Evolutionary conservation across 495 filamentous ascomycete genomes (phyloP).

Genomic region (Tuber brumale): DNA sequence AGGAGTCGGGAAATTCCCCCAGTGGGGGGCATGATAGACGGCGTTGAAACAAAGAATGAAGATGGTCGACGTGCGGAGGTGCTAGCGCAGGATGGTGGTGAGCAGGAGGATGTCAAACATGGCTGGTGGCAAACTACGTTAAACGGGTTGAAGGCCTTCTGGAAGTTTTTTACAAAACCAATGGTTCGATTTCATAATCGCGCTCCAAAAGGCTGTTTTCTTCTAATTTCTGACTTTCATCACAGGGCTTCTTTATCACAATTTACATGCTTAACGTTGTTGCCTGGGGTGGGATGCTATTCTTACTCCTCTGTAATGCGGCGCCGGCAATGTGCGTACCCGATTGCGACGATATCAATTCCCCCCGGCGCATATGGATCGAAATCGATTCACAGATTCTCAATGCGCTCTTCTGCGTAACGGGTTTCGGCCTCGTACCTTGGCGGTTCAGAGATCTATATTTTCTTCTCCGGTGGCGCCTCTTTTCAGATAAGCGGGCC

Average conservation of each 20-base stretch:
- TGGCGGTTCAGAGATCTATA: constrained; percentile 80
- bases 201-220: background rate
- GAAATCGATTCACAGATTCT: constrained; percentile 80
- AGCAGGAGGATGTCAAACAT: constrained; percentile 23
- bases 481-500: constrained; percentile 50
- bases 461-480: constrained; percentile 58
- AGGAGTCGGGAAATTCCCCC: background rate
- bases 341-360: constrained; percentile 65
- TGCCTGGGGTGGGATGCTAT: constrained; percentile 87
- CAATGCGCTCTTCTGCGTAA: constrained; percentile 78
- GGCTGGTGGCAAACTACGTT: constrained; percentile 38
- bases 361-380: constrained; percentile 69
- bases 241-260: constrained; percentile 61
- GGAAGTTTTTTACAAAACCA: constrained; percentile 39
- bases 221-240: background rate
- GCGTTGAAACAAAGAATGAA: background rate
- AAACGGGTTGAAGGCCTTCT: constrained; percentile 37
- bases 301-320: constrained; percentile 71
- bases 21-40: background rate
- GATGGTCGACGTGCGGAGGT: background rate
- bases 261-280: constrained; percentile 67
- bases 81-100: constrained; percentile 9
- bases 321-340: constrained; percentile 72
- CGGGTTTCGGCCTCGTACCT: constrained; percentile 73
- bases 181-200: constrained; percentile 7